phyloP scores from a whole-genome alignment of 352 stramenopile species.

The Pythium sp. region DNA sequence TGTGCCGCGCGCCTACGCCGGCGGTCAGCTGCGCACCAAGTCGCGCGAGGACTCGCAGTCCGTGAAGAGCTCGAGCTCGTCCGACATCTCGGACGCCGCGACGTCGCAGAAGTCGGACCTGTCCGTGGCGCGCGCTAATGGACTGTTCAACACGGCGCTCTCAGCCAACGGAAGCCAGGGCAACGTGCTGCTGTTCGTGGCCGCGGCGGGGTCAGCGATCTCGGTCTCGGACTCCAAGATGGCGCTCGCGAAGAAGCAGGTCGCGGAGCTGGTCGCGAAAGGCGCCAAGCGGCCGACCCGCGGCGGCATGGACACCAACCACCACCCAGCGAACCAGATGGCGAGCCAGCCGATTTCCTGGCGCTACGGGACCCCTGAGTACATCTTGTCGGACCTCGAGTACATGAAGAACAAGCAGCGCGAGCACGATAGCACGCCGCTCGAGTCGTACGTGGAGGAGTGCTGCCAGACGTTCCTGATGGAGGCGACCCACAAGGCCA shows the following conservation, averaged over 20 bases:
- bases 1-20: slow-evolving; percentile 27
- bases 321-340: neutral
- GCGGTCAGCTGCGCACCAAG: slow-evolving; percentile 18
- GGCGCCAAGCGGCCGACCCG: slow-evolving; percentile 59
- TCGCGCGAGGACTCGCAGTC: slow-evolving; percentile 25
- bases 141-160: slow-evolving; percentile 26
- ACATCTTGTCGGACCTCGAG: slow-evolving; percentile 71
- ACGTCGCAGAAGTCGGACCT: slow-evolving; percentile 10
- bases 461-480: slow-evolving; percentile 80
- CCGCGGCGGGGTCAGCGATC: slow-evolving; percentile 61
- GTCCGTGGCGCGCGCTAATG: slow-evolving; percentile 27
- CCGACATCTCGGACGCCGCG: slow-evolving; percentile 2
- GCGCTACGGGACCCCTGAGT: slow-evolving; percentile 69
- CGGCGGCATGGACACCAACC: slow-evolving; percentile 27
- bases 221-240: slow-evolving; percentile 64
- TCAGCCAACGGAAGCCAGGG: slow-evolving; percentile 29
- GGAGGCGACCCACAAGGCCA: slow-evolving; percentile 69
- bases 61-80: slow-evolving; percentile 26
- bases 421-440: slow-evolving; percentile 49
- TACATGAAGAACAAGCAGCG: slow-evolving; percentile 62
- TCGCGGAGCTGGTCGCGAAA: slow-evolving; percentile 45
- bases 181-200: slow-evolving; percentile 76
- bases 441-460: slow-evolving; percentile 72
- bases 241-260: slow-evolving; percentile 50
- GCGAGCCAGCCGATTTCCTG: slow-evolving; percentile 31